Conservation (phyloP, 1,284 basidiomycete species). For the Erythrobasidium hasegawianum region DNA sequence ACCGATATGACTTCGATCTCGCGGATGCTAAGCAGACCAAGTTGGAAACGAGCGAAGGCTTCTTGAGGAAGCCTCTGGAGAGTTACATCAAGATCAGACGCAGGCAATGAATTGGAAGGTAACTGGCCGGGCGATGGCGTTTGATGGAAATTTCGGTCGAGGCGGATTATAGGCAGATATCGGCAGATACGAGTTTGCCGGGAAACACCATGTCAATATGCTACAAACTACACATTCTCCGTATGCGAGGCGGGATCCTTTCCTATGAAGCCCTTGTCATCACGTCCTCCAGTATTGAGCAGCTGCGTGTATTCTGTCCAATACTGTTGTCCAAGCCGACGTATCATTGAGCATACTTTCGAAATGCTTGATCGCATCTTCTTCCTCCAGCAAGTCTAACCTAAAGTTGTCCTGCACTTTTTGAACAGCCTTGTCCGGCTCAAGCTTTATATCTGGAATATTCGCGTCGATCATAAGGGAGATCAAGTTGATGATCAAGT, state of each 20-base stretch:
- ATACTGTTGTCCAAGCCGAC: constrained; percentile 84
- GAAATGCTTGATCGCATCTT: constrained; percentile 89
- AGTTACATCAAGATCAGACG: constrained; percentile 29
- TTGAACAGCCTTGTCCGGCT: constrained; percentile 59
- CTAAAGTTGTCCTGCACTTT: constrained; percentile 90
- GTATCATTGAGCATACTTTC: constrained; percentile 91
- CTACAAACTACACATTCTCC: no score
- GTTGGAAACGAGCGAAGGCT: constrained; percentile 69
- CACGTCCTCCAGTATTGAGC: constrained; percentile 42
- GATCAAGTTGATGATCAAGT: constrained; percentile 92
- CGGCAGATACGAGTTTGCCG: neutral
- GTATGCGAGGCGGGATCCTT: no score
- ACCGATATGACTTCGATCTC: constrained; percentile 59
- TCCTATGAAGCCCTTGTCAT: no score
- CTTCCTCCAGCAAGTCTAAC: constrained; percentile 86
- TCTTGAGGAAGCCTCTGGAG: constrained; percentile 64
- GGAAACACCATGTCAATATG: no score
- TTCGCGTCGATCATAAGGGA: constrained; percentile 97
- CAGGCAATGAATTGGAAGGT: constrained; percentile 4
- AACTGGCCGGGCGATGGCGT: neutral
- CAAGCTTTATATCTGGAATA: constrained; percentile 90
- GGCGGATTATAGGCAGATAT: neutral
- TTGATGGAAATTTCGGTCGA: neutral
- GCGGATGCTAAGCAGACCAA: constrained; percentile 46
- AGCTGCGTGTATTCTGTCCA: constrained; percentile 74